Percentiles rank a stretch among this genome's conserved stretches.
Evolutionary conservation across 371 early-diverging fungal genomes (phyloP).

Genomic region (Mortierella sp.): DNA sequence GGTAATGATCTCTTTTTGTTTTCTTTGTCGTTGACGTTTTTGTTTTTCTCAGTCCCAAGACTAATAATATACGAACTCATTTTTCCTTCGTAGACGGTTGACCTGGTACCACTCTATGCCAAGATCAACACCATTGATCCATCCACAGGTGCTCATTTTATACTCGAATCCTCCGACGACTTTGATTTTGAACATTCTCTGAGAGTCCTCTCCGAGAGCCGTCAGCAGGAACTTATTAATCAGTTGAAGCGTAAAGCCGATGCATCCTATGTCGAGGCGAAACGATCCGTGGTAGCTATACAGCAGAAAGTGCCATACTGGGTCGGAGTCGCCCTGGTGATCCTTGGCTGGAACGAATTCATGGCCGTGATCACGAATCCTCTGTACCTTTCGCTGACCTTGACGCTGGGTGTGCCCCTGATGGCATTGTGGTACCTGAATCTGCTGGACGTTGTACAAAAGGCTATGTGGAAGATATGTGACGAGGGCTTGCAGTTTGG

Average conservation of each 20-base stretch:
- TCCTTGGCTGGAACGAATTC: conserved; percentile 95
- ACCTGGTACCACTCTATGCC: conserved; percentile 73
- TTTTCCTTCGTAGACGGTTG: too few species aligned
- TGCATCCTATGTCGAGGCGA: conserved; percentile 93
- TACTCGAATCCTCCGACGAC: conserved; percentile 55
- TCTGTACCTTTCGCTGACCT: conserved; percentile 74
- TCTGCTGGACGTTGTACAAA: conserved; percentile 74
- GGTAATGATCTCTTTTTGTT: conserved; percentile 38
- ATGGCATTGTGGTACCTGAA: conserved; percentile 73
- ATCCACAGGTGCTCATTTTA: conserved; percentile 32
- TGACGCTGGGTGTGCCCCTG: conserved; percentile 63
- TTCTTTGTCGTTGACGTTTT: neutral
- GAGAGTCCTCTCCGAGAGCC: conserved; percentile 72
- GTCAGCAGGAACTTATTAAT: conserved; percentile 81
- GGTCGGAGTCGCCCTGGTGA: conserved; percentile 80
- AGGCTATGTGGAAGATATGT: conserved; percentile 56
- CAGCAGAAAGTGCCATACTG: conserved; percentile 90
- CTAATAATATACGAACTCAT: too few species aligned
- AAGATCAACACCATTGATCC: conserved; percentile 63
- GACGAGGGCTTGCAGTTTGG: conserved; percentile 45
- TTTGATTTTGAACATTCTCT: conserved; percentile 74
- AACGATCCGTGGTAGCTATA: conserved; percentile 91
- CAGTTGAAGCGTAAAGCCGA: conserved; percentile 92
- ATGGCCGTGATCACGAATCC: conserved; percentile 86
- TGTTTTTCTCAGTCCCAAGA: neutral